Percentiles rank a stretch among this genome's conserved stretches.
These are phyloP conservation scores for Sequoia sempervirens DNA, from an alignment of 75 land plant genomes.

Conservation along the genomic window DNA sequence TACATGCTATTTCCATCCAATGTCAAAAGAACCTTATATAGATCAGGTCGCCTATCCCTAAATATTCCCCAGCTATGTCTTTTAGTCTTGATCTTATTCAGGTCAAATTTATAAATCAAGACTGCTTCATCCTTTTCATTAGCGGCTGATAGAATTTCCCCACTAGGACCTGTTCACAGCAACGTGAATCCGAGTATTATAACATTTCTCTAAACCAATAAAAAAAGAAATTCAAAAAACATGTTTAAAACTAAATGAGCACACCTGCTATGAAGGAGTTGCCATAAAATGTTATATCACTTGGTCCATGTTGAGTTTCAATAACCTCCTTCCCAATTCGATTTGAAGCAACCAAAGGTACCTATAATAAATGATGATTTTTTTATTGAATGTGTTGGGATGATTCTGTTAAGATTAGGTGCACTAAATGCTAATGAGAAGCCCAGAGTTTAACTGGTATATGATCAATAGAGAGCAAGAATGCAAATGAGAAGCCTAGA, in stretches of 20 bases:
- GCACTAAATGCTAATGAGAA: background rate
- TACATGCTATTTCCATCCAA: slow-evolving; percentile 55
- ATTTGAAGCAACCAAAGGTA: slow-evolving; percentile 87
- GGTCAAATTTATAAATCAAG: slow-evolving; percentile 53
- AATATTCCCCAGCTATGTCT: slow-evolving; percentile 93
- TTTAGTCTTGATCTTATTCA: slow-evolving; percentile 68
- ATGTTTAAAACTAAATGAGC: background rate
- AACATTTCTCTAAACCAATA: background rate
- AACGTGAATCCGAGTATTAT: background rate
- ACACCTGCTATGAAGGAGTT: slow-evolving; percentile 91
- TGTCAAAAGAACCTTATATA: slow-evolving; percentile 83
- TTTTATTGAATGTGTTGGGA: background rate
- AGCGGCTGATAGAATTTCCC: slow-evolving; percentile 80
- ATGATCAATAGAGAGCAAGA: background rate
- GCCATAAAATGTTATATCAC: slow-evolving; percentile 89
- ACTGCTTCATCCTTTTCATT: slow-evolving; percentile 82
- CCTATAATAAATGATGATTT: slow-evolving; percentile 35
- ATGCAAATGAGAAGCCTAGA: background rate
- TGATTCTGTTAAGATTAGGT: background rate
- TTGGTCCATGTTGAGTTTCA: slow-evolving; percentile 88
- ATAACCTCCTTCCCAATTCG: slow-evolving; percentile 90
- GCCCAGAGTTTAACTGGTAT: background rate
- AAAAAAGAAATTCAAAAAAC: background rate
- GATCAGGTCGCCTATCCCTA: slow-evolving; percentile 86
- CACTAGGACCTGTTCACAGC: slow-evolving; percentile 68